Base-by-base conservation (phyloP, 805 yeast species). In the Sporopachydermia lactativora region DNA sequence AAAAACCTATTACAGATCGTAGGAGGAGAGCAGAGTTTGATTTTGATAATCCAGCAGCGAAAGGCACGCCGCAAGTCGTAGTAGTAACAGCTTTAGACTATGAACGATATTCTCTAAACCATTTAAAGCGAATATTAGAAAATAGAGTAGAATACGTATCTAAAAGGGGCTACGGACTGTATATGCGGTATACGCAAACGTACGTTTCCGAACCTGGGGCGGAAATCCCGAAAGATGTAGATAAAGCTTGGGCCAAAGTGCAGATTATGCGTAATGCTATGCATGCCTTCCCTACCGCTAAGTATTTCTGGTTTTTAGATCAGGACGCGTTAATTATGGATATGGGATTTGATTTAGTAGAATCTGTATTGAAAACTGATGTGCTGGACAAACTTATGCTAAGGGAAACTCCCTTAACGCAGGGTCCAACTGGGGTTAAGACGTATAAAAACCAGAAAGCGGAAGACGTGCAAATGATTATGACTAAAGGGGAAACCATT, bases 121-220 rank as follows among this genome's bases (percentile, higher is more conserved):
- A 77, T 24, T 64, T 85, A 37, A 73, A 77, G 14, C 72, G 71
- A 41, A 66, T 88, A 42, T 80, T 85, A 15, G 94, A 85, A 56
- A 86, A 86, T 57, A 71, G 96, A 52, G 80, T 82, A 18, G 88
- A 85, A 56, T 89, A 88, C 55, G 95, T 95, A 4, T 82, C 79
- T 57, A 65, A 65, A 8, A 86, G 84, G 52, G 72, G 73, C 34
- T 89, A 78, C 57, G 97, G 95, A 19, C 60, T 85, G 18, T 89
- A 85, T 52, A 73, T 82, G 17, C 71, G 96, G 45, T 86, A 89
- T 83, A 58, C 70, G 24, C 88, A 84, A 58, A 96, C 92, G 55
- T 88, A 83, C 58, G 52, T 73, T 14, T 46, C 48, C 5, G 42
- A 42, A 4, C 50, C 40, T 46, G 55, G 52, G 16, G 46, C 49